A percentile compares a stretch with the other conserved stretches of the same genome.
phyloP scores from a whole-genome alignment of 2,329 filamentous ascomycete species.

The Purpureocillium lavendulum region DNA sequence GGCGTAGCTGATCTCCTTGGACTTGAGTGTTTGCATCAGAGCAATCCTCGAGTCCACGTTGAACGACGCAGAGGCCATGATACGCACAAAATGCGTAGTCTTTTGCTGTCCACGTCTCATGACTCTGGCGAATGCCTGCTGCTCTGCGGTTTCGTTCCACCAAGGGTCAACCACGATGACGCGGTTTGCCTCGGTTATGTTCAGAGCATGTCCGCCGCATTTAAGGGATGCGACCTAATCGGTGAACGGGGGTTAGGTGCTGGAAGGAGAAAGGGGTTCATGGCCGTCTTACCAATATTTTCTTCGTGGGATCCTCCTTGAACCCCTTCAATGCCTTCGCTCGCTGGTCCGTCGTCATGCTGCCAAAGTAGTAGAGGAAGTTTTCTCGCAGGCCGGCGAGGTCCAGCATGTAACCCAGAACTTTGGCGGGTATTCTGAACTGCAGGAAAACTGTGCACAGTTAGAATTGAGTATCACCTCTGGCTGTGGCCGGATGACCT shows the following conservation, averaged over 20 bases:
- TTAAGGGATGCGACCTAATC: conserved; percentile 24
- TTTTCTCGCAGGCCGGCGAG: conserved; percentile 13
- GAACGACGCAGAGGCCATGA: conserved; percentile 38
- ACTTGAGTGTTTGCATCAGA: conserved; percentile 47
- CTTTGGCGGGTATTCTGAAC: conserved; percentile 21
- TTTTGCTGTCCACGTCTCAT: conserved; percentile 57
- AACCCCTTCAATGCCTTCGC: conserved; percentile 14
- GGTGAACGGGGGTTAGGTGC: too few species aligned
- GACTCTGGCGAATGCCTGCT: conserved; percentile 53
- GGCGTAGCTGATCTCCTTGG: conserved; percentile 29
- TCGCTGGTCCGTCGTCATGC: conserved; percentile 10
- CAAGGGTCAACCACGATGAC: conserved; percentile 47
- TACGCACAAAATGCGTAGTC: conserved; percentile 47
- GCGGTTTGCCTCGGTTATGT: conserved; percentile 36
- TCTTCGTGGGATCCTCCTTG: conserved; percentile 1
- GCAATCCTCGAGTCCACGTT: conserved; percentile 51
- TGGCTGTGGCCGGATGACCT: conserved; percentile 5
- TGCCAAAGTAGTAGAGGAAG: conserved; percentile 30
- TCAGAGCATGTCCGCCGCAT: conserved; percentile 29
- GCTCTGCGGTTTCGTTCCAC: conserved; percentile 54
- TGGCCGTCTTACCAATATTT: conserved; percentile 28
- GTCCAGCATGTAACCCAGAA: conserved; percentile 27
- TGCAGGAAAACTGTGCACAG: conserved; percentile 23
- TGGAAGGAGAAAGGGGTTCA: neutral
- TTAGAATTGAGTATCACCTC: too few species aligned